phyloP scores from a whole-genome alignment of 495 filamentous ascomycete genomes.

The Neurospora tetraspora region DNA sequence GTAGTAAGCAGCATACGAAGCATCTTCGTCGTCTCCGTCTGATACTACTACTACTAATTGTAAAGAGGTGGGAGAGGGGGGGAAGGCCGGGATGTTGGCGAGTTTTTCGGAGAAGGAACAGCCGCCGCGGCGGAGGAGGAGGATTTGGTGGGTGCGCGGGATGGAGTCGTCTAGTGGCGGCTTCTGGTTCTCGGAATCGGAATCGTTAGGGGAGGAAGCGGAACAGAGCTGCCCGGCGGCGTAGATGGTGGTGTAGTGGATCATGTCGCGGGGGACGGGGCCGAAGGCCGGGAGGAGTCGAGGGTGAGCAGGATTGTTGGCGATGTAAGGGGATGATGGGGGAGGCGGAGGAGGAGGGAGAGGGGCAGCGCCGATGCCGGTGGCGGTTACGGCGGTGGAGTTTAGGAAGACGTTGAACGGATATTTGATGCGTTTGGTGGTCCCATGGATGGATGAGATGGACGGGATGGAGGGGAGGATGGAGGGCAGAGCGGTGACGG shows the following conservation, averaged over 20 bases:
- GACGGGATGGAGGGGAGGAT: conserved; percentile 4
- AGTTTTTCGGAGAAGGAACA: conserved; percentile 83
- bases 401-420: conserved; percentile 22
- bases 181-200: neutral
- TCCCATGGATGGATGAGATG: neutral
- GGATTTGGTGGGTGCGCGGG: conserved; percentile 59
- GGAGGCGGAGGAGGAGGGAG: conserved; percentile 34
- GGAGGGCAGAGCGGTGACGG: neutral
- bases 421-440: neutral
- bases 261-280: conserved; percentile 17
- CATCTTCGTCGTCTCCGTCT: conserved; percentile 39
- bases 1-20: neutral
- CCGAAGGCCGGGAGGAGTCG: conserved; percentile 29
- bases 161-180: conserved; percentile 28
- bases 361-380: conserved; percentile 65
- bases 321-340: conserved; percentile 29
- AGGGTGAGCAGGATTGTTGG: conserved; percentile 39
- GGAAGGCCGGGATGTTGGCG: conserved; percentile 66
- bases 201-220: conserved; percentile 10
- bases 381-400: conserved; percentile 57
- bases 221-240: conserved; percentile 61
- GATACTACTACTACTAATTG: conserved; percentile 81
- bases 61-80: conserved; percentile 47
- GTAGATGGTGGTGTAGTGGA: conserved; percentile 63
- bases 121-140: conserved; percentile 74